These are phyloP conservation scores for Talinum fruticosum DNA, from an alignment of 148 eudicot species.

Conservation along the genomic window DNA sequence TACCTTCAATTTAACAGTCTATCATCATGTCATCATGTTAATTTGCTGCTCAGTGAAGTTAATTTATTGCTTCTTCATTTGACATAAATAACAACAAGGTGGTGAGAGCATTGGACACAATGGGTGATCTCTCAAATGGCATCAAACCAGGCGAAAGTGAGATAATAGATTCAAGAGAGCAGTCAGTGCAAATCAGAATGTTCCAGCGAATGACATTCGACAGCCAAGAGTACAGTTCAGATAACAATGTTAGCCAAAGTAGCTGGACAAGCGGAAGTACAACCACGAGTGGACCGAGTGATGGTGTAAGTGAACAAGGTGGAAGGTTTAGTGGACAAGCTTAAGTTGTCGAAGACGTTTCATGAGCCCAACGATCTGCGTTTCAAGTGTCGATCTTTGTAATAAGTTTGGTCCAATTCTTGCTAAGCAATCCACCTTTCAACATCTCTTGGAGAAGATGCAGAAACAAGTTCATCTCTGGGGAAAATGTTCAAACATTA, in stretches of 20 bases:
- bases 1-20: too few relatives aligned
- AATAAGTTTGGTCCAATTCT: too few relatives aligned
- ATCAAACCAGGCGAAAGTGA: slow-evolving; percentile 88
- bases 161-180: slow-evolving; percentile 67
- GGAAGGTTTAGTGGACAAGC: slow-evolving; percentile 21
- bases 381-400: too few relatives aligned
- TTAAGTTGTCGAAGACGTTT: not conserved
- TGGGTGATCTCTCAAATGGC: slow-evolving; percentile 71
- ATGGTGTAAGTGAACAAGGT: not conserved
- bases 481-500: slow-evolving; percentile 14
- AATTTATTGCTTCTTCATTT: not conserved
- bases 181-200: slow-evolving; percentile 81
- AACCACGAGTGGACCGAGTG: too few relatives aligned
- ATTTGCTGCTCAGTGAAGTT: not conserved
- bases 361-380: not conserved
- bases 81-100: slow-evolving; percentile 36
- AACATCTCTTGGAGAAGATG: slow-evolving; percentile 14
- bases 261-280: slow-evolving; percentile 45
- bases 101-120: slow-evolving; percentile 75
- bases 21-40: not conserved
- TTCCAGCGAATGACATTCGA: slow-evolving; percentile 90
- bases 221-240: slow-evolving; percentile 76
- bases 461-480: not conserved
- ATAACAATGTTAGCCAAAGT: slow-evolving; percentile 42
- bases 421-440: not conserved